phyloP scores from a whole-genome alignment of 768 basidiomycete genomes.

The Steccherinum ochraceum region DNA sequence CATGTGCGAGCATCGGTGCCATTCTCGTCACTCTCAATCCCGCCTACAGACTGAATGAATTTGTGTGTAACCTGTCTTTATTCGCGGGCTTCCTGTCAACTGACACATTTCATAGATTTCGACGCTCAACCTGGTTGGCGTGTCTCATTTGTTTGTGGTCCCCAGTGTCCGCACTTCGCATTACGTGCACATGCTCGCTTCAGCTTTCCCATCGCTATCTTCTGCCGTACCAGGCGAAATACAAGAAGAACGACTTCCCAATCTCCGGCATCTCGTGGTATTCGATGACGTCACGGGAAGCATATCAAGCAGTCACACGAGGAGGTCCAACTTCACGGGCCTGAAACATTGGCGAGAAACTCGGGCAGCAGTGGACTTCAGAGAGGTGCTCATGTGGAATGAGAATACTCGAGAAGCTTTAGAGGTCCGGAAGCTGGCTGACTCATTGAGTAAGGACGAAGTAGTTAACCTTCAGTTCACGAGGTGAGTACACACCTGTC shows the following conservation, averaged over 20 bases:
- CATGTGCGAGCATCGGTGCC: slow-evolving; percentile 79
- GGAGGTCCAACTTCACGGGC: neutral
- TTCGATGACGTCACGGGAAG: slow-evolving; percentile 39
- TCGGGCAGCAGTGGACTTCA: slow-evolving; percentile 59
- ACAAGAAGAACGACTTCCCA: slow-evolving; percentile 51
- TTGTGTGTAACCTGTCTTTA: too few relatives aligned
- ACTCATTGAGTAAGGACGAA: slow-evolving; percentile 50
- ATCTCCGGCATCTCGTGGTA: slow-evolving; percentile 57
- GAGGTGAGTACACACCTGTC: slow-evolving; percentile 42
- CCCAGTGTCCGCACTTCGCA: slow-evolving; percentile 61
- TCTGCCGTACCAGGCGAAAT: slow-evolving; percentile 46
- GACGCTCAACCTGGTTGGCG: slow-evolving; percentile 57
- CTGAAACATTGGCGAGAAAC: slow-evolving; percentile 21
- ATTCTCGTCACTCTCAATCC: slow-evolving; percentile 81
- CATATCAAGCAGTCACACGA: neutral
- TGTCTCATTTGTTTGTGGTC: slow-evolving; percentile 65
- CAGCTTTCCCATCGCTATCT: slow-evolving; percentile 51
- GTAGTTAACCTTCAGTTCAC: slow-evolving; percentile 83
- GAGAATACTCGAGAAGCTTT: slow-evolving; percentile 40
- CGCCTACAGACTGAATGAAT: slow-evolving; percentile 65
- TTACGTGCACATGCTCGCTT: slow-evolving; percentile 55
- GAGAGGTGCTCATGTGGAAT: slow-evolving; percentile 65
- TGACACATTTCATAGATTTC: slow-evolving; percentile 36
- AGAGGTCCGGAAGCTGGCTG: slow-evolving; percentile 35
- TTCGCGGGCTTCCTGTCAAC: neutral